phyloP scores from a whole-genome alignment of 1,139 yeast genomes.

The Meyerozyma elateridarum region DNA sequence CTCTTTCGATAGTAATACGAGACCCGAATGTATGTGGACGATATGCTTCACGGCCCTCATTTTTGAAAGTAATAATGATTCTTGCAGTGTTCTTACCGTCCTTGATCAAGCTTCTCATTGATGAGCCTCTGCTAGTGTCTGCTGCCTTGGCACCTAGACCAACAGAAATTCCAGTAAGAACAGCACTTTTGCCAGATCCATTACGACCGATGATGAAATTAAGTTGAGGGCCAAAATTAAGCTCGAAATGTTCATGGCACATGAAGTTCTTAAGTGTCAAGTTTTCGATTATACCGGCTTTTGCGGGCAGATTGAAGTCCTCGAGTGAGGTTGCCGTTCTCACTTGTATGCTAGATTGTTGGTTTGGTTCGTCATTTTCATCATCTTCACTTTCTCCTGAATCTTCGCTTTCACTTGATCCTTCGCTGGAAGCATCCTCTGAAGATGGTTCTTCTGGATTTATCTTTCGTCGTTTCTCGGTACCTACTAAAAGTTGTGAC shows the following conservation, averaged over 20 bases:
- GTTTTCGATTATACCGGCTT: constrained; percentile 53
- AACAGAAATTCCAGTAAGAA: constrained; percentile 83
- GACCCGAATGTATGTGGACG: constrained; percentile 63
- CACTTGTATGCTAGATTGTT: background rate
- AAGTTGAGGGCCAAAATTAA: constrained; percentile 75
- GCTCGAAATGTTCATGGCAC: constrained; percentile 78
- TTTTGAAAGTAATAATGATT: constrained; percentile 54
- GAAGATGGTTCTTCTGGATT: no score
- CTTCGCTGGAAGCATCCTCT: no score
- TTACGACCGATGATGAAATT: constrained; percentile 92
- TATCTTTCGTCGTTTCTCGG: constrained; percentile 10
- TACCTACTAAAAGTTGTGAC: constrained; percentile 11
- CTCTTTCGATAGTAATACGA: constrained; percentile 66
- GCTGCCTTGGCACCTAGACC: constrained; percentile 93
- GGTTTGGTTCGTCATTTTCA: constrained; percentile 2
- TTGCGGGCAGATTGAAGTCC: constrained; percentile 23
- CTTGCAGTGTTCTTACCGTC: constrained; percentile 70
- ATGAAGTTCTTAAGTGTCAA: constrained; percentile 65
- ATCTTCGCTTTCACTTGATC: background rate
- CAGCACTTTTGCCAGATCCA: constrained; percentile 94
- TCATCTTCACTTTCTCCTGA: constrained; percentile 6
- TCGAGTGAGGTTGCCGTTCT: no score
- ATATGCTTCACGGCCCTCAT: constrained; percentile 63
- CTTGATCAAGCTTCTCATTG: constrained; percentile 65
- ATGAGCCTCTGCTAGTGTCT: constrained; percentile 82